Base-by-base conservation (phyloP, 1,139 yeast genomes). In the Kodamaea suecica region DNA sequence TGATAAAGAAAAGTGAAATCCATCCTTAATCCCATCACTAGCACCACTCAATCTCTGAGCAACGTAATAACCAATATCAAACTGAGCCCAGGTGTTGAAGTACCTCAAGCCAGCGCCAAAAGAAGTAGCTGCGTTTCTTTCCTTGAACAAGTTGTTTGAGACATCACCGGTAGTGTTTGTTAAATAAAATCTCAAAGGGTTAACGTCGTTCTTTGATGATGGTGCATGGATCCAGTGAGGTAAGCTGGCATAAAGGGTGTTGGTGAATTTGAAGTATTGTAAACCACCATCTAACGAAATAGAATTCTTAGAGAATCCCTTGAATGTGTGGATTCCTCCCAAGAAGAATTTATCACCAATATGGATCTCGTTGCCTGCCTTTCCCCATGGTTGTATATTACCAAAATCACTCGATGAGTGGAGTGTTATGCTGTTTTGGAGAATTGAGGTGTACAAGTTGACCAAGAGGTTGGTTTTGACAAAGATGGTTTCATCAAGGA, bases 261-360 rank as follows among this genome's bases (percentile, higher is more conserved):
- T 50, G 23, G 62, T 60, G 7, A 61, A 29, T 42, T 61, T 65
- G 50, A 54, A 66, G 48, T 53, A 69, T 45, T 66, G 71, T 27
- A 52, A 48, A 8, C 72, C 78, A 15, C 79, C 80, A 20, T 48
- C 42, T 15, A 55, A 44, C 34, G 63, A 62, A 30, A 70, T 50
- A 2, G 68, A 48, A 45, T 70, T 70, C 38, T 59, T 60, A 8
- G 58, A 43, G 41, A 66, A 70, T 1, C 76, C 76, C 34, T 52
- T 52, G 44, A 71, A 63, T 2, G 65, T 54, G 28, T 57, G 48
- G 34, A 48, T 49, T 0, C 76, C 77, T 8, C 77, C 76, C 37
- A 74, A 58, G 46, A 73, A 75, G 45, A 74, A 76, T 40, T 68
- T 63, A 46, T 76, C 82, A 9, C 67, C 52, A 5, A 57, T 48